Evolutionary conservation across 1,284 basidiomycete genomes (phyloP), one percentile per base, ranked within the genome.

Genomic region (Phaffia rhodozyma): DNA sequence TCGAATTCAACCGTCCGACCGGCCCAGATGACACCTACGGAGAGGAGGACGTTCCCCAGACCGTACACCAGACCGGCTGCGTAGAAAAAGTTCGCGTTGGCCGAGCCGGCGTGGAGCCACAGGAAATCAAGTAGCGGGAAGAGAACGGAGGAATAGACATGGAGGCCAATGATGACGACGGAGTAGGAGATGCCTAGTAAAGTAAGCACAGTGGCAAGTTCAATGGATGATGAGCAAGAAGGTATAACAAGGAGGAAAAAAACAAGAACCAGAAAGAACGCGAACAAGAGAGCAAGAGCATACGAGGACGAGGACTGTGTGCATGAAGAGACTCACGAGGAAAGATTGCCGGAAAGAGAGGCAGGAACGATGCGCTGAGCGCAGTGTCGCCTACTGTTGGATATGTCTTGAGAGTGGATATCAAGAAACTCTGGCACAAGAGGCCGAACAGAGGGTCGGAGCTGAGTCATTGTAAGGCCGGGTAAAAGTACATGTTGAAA

Each of bases 81-180:
- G 72, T 97, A 98, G 78, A 91, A 97, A 77, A 98, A 99, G 74
- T 98, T 98, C 54, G 94, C 92, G 72, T 98, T 98, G 1, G 92
- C 94, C 5, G 91, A 90, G 0, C 92, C 93, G 58, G 91, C 87
- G 9, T 80, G 79, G 5, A 97, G 81, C 94, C 96, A 98, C 4
- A 97, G 79, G 66, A 91, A 83, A 71, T 96, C 85, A 75, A 98
- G 93, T 21, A 96, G 80, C 0, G 92, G 93, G 63, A 97, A 82
- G 13, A 98, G 84, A 27, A 92, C 80, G 0, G 85, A 80, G 0
- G 93, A 84, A 72, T 97, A 92, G 0, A 90, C 78, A 68, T 93
- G 88, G 1, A 93, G 81, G 49, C 93, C 81, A 5, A 84, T 77
- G 1, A 91, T 90, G 49, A 96, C 85, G 63, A 97, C 84, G 0